Evolutionary conservation across 257 asterid species (phyloP), one percentile per base, ranked within the genome.

Genomic region (Plantago major): DNA sequence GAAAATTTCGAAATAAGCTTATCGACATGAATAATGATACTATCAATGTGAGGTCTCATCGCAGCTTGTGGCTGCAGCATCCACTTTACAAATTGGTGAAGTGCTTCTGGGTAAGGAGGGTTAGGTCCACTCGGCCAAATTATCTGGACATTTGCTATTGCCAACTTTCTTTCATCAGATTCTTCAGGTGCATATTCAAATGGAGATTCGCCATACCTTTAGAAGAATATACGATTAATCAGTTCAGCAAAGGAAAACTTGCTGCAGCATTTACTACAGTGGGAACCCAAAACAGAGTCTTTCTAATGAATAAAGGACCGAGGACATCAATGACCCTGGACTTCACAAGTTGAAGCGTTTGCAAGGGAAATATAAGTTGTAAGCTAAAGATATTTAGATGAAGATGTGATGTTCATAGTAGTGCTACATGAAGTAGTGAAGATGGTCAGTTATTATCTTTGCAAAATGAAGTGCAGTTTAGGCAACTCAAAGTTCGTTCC

Each of bases 31-130:
- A 89, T 83, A 30, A 87, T 64, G 66, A 89, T 81, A 62, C 89
- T 97, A 46, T 85, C 94, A n/a, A 93, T 84, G 75, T 76, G 30
- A 9, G 99, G 99, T 11, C 99, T 79, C 17, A 93, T 89, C 0
- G 99, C 71, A 10, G 91, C 80, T 59, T 87, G 97, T 45, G 99
- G 96, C 82, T 93, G 99, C 68, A 93, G 84, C 97, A 93, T 89
- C 99, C 99, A 93, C 58, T 83, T 89, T 63, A 89, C 90, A 16
- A 93, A 93, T 81, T 89, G 97, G 76, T 81, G 99, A 60, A 93
- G 92, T 9, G 97, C 89, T 15, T 85, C 96, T 2, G 99, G 97
- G 26, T 83, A 93, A 22, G 96, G 84, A 61, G 97, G 89, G 22
- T 78, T 85, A 33, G 88, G 94, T 26, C 90, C 94, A 0, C 71